phyloP scores from a whole-genome alignment of 2,329 filamentous ascomycete genomes.

The Phialocephala subalpina region DNA sequence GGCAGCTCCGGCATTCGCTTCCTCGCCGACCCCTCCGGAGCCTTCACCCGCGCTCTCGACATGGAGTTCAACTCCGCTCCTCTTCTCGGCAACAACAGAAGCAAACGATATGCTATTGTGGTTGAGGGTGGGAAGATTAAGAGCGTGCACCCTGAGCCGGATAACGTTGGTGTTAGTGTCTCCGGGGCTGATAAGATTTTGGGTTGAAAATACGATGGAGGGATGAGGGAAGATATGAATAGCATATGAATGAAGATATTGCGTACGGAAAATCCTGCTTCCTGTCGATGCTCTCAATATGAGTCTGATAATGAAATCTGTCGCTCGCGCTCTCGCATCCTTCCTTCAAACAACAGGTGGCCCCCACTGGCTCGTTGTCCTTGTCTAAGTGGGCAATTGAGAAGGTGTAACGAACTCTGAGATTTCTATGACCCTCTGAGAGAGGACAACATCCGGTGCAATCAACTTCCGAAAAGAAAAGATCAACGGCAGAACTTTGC shows the following conservation, averaged over 20 bases:
- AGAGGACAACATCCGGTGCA: no score
- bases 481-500: no score
- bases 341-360: no score
- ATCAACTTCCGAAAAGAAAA: no score
- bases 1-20: slow-evolving; percentile 83
- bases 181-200: slow-evolving; percentile 39
- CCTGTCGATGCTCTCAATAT: neutral
- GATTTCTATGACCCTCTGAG: no score
- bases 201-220: slow-evolving; percentile 23
- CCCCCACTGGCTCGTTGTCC: no score
- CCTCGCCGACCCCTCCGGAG: slow-evolving; percentile 79
- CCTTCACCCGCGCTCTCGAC: slow-evolving; percentile 85
- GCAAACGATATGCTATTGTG: slow-evolving; percentile 88
- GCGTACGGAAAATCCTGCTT: neutral
- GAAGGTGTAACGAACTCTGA: no score
- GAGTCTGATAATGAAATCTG: no score
- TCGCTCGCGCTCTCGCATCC: no score
- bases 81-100: slow-evolving; percentile 82
- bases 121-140: slow-evolving; percentile 86
- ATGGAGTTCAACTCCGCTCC: slow-evolving; percentile 80
- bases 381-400: no score
- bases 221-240: neutral
- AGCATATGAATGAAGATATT: neutral
- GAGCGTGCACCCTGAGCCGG: slow-evolving; percentile 84
- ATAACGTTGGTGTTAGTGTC: slow-evolving; percentile 80